phyloP scores from a whole-genome alignment of 495 filamentous ascomycete genomes.

The Trichodelitschia bisporula region DNA sequence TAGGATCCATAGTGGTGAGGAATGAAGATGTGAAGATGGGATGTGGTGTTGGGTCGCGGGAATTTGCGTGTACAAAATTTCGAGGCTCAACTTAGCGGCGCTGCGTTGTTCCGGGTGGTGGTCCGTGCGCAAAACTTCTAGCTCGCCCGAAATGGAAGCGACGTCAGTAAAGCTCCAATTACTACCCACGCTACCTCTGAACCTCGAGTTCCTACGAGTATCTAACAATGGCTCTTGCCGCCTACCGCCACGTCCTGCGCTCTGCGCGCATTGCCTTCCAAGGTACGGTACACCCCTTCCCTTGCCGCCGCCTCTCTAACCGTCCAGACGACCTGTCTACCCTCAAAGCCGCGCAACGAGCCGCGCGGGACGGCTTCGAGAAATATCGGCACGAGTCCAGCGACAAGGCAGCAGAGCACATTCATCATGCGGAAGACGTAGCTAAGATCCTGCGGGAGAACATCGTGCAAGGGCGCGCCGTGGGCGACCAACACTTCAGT shows the following conservation, averaged over 20 bases:
- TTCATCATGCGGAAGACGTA: slow-evolving; percentile 63
- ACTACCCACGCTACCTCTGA: no score
- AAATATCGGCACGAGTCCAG: slow-evolving; percentile 30
- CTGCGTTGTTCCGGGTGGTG: no score
- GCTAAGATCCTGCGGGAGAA: slow-evolving; percentile 61
- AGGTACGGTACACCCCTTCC: slow-evolving; percentile 24
- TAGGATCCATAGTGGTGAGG: slow-evolving; percentile 57
- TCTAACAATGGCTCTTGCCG: slow-evolving; percentile 35
- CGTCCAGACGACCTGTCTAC: slow-evolving; percentile 36
- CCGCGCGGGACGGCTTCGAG: slow-evolving; percentile 49
- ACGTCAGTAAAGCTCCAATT: no score
- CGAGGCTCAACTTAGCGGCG: no score
- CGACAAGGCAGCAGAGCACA: slow-evolving; percentile 21
- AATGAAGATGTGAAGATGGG: no score
- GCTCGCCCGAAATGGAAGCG: no score
- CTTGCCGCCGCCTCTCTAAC: slow-evolving; percentile 4
- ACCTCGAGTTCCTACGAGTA: neutral
- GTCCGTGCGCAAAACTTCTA: no score
- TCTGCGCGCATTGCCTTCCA: slow-evolving; percentile 62
- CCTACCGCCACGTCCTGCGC: slow-evolving; percentile 68
- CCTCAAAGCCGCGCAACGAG: slow-evolving; percentile 39
- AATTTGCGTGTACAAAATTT: no score
- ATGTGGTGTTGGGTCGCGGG: no score
- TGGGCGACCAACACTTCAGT: slow-evolving; percentile 36
- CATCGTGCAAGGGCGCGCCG: slow-evolving; percentile 51